Percentiles rank a stretch among this genome's conserved stretches.
phyloP scores from a whole-genome alignment of 345 rosid species.

The Iberis pinnata region DNA sequence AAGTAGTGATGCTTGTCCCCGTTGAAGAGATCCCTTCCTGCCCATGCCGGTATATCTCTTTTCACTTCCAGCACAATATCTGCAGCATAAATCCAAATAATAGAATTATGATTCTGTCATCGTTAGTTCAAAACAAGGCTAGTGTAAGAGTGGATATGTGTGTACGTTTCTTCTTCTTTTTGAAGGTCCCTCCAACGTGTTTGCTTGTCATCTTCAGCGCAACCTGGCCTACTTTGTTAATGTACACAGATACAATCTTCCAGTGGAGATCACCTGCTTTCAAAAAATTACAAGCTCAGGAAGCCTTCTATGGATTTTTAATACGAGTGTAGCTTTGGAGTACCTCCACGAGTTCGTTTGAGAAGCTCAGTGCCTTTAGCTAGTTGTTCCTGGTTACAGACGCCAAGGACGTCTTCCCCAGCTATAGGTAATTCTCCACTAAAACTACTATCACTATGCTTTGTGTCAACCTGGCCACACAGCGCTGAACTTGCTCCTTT shows the following conservation, averaged over 20 bases:
- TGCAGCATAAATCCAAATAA: slow-evolving; percentile 22
- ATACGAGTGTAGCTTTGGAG: background rate
- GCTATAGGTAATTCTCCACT: slow-evolving; percentile 50
- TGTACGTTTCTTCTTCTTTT: slow-evolving; percentile 65
- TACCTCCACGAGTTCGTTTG: slow-evolving; percentile 89
- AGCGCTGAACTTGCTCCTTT: slow-evolving; percentile 42
- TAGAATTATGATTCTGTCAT: background rate
- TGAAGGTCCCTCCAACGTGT: slow-evolving; percentile 71
- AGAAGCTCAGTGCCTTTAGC: slow-evolving; percentile 83
- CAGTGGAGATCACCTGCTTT: slow-evolving; percentile 89
- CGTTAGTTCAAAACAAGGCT: background rate
- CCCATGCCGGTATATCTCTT: slow-evolving; percentile 80
- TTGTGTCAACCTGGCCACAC: slow-evolving; percentile 36
- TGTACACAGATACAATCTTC: slow-evolving; percentile 81
- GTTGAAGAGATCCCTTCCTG: slow-evolving; percentile 73
- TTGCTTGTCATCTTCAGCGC: slow-evolving; percentile 85
- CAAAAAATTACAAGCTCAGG: background rate
- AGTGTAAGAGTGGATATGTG: background rate
- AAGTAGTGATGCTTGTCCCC: slow-evolving; percentile 70
- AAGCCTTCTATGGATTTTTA: background rate
- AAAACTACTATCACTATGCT: slow-evolving; percentile 31
- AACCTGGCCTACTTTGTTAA: slow-evolving; percentile 63
- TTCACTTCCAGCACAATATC: slow-evolving; percentile 65
- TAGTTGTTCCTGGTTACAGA: slow-evolving; percentile 60
- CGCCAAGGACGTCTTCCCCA: slow-evolving; percentile 52